Conservation (phyloP, 805 yeast species). For the Danielia reshetovae region DNA sequence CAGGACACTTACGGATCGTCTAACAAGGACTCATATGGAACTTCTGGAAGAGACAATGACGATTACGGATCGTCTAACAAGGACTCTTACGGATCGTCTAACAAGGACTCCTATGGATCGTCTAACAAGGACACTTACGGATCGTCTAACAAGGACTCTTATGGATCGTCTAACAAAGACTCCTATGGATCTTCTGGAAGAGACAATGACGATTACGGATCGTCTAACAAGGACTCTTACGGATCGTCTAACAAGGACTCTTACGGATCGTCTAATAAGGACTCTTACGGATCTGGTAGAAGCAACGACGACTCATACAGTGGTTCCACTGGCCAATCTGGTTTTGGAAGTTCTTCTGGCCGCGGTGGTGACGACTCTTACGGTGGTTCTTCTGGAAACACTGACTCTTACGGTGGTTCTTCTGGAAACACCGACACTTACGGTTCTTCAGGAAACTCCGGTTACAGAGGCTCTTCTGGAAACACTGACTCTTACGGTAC, state of each 20-base stretch:
- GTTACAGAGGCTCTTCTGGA: slow-evolving; percentile 22
- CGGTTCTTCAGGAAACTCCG: slow-evolving; percentile 14
- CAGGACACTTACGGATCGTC: slow-evolving; percentile 3
- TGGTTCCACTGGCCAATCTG: slow-evolving; percentile 7
- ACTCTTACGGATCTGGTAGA: slow-evolving; percentile 22
- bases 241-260: slow-evolving; percentile 23
- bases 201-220: slow-evolving; percentile 15
- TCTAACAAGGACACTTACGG: slow-evolving; percentile 14
- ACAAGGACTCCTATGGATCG: slow-evolving; percentile 11
- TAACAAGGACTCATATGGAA: slow-evolving; percentile 9
- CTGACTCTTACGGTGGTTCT: slow-evolving; percentile 23
- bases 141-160: slow-evolving; percentile 13
- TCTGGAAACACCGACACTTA: slow-evolving; percentile 16
- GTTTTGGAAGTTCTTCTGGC: slow-evolving; percentile 20
- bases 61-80: slow-evolving; percentile 16
- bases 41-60: slow-evolving; percentile 7
- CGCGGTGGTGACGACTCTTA: slow-evolving; percentile 11
- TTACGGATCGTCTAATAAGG: slow-evolving; percentile 16
- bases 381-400: slow-evolving; percentile 18
- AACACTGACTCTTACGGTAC: slow-evolving; percentile 20
- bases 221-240: slow-evolving; percentile 14
- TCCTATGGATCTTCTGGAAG: slow-evolving; percentile 22
- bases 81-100: slow-evolving; percentile 20
- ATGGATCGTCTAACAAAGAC: slow-evolving; percentile 12
- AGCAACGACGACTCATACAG: slow-evolving; percentile 21